Percentiles rank a stretch among this genome's conserved stretches.
These are phyloP conservation scores for Chytridiales sp. DNA, from an alignment of 371 early-diverging fungal species.

Conservation along the genomic window DNA sequence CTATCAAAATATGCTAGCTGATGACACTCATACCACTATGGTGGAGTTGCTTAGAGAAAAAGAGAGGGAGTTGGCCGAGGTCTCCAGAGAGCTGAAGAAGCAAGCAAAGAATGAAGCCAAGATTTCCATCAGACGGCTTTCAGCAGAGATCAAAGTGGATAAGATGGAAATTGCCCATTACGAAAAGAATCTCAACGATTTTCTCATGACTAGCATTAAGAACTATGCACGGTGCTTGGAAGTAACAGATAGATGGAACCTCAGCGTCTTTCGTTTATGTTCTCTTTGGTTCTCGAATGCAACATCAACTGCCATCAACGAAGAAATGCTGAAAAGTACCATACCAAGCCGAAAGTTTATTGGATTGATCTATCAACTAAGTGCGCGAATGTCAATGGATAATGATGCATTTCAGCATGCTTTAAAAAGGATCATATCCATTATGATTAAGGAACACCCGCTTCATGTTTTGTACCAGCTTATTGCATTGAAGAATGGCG, in stretches of 20 bases:
- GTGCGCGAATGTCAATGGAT: conserved; percentile 20
- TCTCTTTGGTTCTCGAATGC: conserved; percentile 44
- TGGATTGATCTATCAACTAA: conserved; percentile 43
- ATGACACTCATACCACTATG: conserved; percentile 31
- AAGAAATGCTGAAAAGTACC: conserved; percentile 4
- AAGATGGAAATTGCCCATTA: conserved; percentile 24
- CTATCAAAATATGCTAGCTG: conserved; percentile 24
- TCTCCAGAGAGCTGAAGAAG: conserved; percentile 13
- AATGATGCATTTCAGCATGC: conserved; percentile 25
- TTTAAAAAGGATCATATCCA: conserved; percentile 23
- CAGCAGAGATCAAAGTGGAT: conserved; percentile 41
- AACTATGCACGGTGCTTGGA: conserved; percentile 33
- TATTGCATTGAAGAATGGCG: conserved; percentile 47
- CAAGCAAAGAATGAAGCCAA: conserved; percentile 4
- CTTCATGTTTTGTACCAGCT: conserved; percentile 43
- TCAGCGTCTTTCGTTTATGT: conserved; percentile 29
- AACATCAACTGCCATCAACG: background rate
- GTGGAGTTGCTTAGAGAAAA: conserved; percentile 28
- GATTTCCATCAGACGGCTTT: conserved; percentile 21
- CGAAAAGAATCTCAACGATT: conserved; percentile 7
- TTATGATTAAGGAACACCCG: conserved; percentile 39
- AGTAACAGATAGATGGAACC: conserved; percentile 21
- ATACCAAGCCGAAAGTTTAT: conserved; percentile 35
- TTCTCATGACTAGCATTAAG: conserved; percentile 23
- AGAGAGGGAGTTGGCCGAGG: conserved; percentile 25